Conservation (phyloP, 768 basidiomycete species). For the Pleurotus salmoneostramineus region DNA sequence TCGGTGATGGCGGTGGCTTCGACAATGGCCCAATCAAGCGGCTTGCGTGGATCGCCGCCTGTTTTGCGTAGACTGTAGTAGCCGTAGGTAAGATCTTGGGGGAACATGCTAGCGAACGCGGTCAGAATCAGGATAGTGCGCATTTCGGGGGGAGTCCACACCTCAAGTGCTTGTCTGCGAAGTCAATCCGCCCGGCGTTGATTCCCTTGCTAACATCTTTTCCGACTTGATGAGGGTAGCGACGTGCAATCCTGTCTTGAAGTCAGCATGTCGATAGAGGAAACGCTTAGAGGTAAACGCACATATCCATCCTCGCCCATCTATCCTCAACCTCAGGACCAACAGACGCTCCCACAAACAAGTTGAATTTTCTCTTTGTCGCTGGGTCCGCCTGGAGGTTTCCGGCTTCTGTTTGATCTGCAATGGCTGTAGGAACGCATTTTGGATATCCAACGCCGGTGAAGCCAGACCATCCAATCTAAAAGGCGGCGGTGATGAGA, state of each 20-base stretch:
- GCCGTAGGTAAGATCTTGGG: constrained; percentile 44
- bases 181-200: constrained; percentile 42
- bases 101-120: constrained; percentile 32
- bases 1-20: constrained; percentile 47
- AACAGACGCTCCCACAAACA: constrained; percentile 44
- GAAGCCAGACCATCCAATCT: constrained; percentile 51
- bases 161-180: constrained; percentile 46
- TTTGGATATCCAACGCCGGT: constrained; percentile 51
- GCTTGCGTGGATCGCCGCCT: constrained; percentile 39
- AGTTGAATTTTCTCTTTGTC: constrained; percentile 43
- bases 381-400: constrained; percentile 37
- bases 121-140: background rate
- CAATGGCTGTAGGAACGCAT: constrained; percentile 40
- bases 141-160: constrained; percentile 14
- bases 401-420: constrained; percentile 37
- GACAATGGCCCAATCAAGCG: constrained; percentile 45
- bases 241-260: constrained; percentile 28
- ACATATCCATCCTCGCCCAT: constrained; percentile 46
- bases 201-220: constrained; percentile 46
- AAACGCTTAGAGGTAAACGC: constrained; percentile 7
- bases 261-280: background rate
- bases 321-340: constrained; percentile 48
- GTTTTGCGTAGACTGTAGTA: constrained; percentile 40
- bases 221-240: constrained; percentile 48
- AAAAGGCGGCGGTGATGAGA: background rate